Base-by-base conservation (phyloP, 345 rosid genomes). In the Brassica juncea region DNA sequence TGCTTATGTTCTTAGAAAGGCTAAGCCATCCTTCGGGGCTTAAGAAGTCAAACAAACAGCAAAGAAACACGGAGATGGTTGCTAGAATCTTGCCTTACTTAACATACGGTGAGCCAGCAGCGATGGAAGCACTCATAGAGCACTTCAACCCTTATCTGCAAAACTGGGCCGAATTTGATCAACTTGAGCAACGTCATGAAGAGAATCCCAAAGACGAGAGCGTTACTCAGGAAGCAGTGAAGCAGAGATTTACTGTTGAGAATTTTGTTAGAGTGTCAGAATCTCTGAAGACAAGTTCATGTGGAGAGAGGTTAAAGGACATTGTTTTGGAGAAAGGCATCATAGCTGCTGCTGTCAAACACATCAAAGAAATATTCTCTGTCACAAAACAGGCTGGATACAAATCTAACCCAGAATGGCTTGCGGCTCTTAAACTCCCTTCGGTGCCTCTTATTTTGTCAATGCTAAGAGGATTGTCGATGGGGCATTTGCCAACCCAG, bases 21-120 rank as follows among this genome's bases (percentile, higher is more conserved):
- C 82, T 95, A 57, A 90, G 89, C 82, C 94, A 93, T 66, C 97
- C 99, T 61, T 86, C 88, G 62, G 97, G 93, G 49, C 85, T 84
- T 75, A 95, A 91, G 81, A 93, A 95, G 82, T 95, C 99, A 21
- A 95, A 88, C 86, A 95, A 95, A 79, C 99, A 93, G 77, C 99
- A 91, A 82, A 88, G 98, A 87, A 93, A 95, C 85, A 89, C 99
- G 12, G 99, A 95, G 87, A 95, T 93, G 98, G 99, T 95, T 72
- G 99, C 99, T 30, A 88, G 98, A 85, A 95, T 95, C 74, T 87
- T 95, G 84, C 99, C 99, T 3, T 93, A 91, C 82, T 85, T 95
- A 81, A 95, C 99, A 68, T 95, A 95, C 81, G 99, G 99, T 84
- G 98, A 95, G 86, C 91, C 99, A 77, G 97, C 94, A 78, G 99